Percentiles rank a stretch among this genome's conserved stretches.
Conservation (phyloP, 208 protist species). For the Leishmania martiniquensis region DNA sequence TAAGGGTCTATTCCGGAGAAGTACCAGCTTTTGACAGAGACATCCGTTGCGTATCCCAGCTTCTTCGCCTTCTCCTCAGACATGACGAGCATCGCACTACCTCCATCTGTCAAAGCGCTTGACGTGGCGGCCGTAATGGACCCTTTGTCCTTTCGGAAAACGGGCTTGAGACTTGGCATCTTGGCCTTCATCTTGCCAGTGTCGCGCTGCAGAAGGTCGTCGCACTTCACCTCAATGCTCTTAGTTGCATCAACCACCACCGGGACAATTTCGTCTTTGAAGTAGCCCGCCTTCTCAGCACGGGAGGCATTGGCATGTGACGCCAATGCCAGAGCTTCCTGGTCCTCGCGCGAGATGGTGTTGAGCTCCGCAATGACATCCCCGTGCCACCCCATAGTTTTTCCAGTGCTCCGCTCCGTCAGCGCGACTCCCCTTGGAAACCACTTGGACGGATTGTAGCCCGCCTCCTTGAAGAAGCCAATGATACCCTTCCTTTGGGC, state of each 20-base stretch:
- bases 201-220: slow-evolving; percentile 78
- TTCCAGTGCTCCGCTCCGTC: slow-evolving; percentile 84
- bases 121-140: slow-evolving; percentile 87
- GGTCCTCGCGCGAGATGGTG: slow-evolving; percentile 59
- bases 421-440: slow-evolving; percentile 54
- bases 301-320: slow-evolving; percentile 73
- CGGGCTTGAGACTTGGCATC: slow-evolving; percentile 68
- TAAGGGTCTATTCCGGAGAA: slow-evolving; percentile 88
- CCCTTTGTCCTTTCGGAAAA: slow-evolving; percentile 75
- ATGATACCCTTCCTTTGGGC: slow-evolving; percentile 54
- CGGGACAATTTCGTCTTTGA: slow-evolving; percentile 79
- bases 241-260: slow-evolving; percentile 42
- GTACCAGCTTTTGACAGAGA: slow-evolving; percentile 66
- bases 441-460: slow-evolving; percentile 69
- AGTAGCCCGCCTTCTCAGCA: slow-evolving; percentile 70
- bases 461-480: slow-evolving; percentile 66
- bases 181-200: slow-evolving; percentile 64
- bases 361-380: slow-evolving; percentile 88
- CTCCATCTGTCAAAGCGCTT: slow-evolving; percentile 83
- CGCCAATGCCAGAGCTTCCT: slow-evolving; percentile 69
- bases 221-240: slow-evolving; percentile 39
- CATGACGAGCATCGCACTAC: slow-evolving; percentile 83
- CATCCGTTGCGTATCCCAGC: slow-evolving; percentile 76
- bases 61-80: slow-evolving; percentile 82
- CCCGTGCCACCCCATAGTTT: slow-evolving; percentile 91